phyloP scores from a whole-genome alignment of 129 eudicot species.

The Pittosporum tobira region DNA sequence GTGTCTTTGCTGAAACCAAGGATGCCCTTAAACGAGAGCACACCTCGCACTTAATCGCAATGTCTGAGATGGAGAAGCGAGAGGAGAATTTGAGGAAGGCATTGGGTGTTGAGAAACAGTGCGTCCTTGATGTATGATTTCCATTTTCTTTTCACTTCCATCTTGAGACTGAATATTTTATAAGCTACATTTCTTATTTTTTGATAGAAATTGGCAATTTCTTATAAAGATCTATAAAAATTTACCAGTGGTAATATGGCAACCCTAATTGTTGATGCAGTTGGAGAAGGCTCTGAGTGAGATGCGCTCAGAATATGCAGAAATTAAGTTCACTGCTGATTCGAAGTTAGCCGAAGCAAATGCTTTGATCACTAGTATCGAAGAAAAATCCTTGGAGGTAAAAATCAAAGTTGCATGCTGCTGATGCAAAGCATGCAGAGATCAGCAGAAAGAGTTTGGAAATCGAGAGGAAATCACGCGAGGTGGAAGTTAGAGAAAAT shows the following conservation, averaged over 20 bases:
- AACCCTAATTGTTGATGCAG: constrained; percentile 37
- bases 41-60: constrained; percentile 55
- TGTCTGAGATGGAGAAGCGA: constrained; percentile 76
- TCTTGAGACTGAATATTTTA: background rate
- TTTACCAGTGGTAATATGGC: no score
- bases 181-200: no score
- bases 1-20: constrained; percentile 39
- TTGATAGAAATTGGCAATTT: background rate
- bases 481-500: constrained; percentile 67
- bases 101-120: constrained; percentile 81
- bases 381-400: constrained; percentile 74
- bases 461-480: constrained; percentile 56
- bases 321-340: constrained; percentile 78
- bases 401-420: constrained; percentile 75
- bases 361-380: constrained; percentile 58
- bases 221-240: no score
- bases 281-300: constrained; percentile 79
- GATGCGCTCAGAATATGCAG: constrained; percentile 87
- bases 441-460: constrained; percentile 83
- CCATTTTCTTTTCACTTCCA: background rate
- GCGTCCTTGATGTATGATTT: constrained; percentile 59
- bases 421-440: constrained; percentile 92
- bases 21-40: constrained; percentile 66
- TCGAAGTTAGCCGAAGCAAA: constrained; percentile 83
- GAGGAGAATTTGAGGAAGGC: constrained; percentile 89